Evolutionary conservation across 176 grass and related monocot genomes (phyloP), one percentile per base, ranked within the genome.

Genomic region (Melocanna baccifera): DNA sequence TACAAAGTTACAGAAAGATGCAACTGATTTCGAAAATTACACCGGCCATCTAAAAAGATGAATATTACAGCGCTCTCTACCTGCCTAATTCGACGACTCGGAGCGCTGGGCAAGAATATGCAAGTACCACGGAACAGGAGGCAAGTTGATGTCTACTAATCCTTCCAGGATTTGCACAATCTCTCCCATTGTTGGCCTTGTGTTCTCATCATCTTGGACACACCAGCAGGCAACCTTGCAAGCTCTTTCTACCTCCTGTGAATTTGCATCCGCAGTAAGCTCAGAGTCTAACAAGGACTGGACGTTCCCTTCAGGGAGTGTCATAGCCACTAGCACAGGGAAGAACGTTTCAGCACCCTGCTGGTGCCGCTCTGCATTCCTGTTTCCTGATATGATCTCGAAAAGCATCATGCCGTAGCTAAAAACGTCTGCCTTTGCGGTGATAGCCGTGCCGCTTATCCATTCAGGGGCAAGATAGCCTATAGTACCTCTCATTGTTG

Each of bases 161-260:
- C 73, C 73, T 29, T 51, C 51, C 2, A 75, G 30, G 13, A 23
- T 48, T 18, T 57, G 73, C 0, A 75, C 51, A 2, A 75, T 29
- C 1, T 20, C 22, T 18, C 30, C 51, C 73, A 56, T 15, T 16
- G 51, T 1, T 5, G 73, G 73, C 51, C 50, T 55, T 20, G 18
- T 3, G 0, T 5, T 20, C 36, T 89, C 87, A 12, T 78, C 43
- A 53, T 90, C 88, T 77, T 94, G 92, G n/a, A 94, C 78, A 62
- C 92, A 94, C 88, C 88, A 94, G 67, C 85, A 88, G 14, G 88
- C 86, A 48, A 86, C 83, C 65, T 29, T 65, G 74, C 92, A 94
- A 25, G 42, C 59, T 26, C 71, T 75, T 18, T 67, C 71, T 1
- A 84, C 53, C 62, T 85, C 61, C 10, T 53, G 11, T 61, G 59